Conservation (phyloP, 2,329 filamentous ascomycete species). For the Geosmithia putterillii region DNA sequence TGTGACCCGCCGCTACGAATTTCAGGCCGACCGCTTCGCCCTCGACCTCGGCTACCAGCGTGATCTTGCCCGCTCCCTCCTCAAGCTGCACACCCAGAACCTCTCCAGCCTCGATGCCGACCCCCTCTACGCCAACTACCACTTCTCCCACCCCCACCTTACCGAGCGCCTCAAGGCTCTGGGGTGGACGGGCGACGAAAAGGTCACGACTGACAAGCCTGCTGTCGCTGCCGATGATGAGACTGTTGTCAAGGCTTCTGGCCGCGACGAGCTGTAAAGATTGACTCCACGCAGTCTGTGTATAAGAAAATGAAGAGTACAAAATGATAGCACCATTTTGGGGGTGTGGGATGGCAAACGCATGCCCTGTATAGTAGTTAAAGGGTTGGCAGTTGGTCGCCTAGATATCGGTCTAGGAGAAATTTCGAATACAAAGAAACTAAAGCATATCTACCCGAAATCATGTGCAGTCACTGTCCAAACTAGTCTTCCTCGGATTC, state of each 20-base stretch:
- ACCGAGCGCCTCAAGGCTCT: constrained; percentile 86
- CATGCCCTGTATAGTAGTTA: neutral
- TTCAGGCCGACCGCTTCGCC: constrained; percentile 89
- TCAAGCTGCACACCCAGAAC: constrained; percentile 98
- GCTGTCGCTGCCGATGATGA: constrained; percentile 16
- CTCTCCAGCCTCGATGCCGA: constrained; percentile 98
- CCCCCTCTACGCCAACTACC: constrained; percentile 96
- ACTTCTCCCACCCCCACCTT: constrained; percentile 95
- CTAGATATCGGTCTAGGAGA: too few species aligned
- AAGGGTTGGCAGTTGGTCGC: neutral
- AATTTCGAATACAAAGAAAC: neutral
- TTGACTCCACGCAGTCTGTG: neutral
- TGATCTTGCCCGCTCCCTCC: constrained; percentile 75
- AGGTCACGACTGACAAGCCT: constrained; percentile 22
- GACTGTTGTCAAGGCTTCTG: constrained; percentile 53
- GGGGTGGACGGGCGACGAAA: constrained; percentile 61
- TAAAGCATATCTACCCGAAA: neutral
- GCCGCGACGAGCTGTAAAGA: constrained; percentile 59
- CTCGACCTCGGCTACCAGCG: constrained; percentile 69
- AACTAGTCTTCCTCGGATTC: constrained; percentile 5
- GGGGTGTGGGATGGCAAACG: neutral
- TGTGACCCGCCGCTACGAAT: constrained; percentile 87
- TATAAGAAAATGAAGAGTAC: too few species aligned
- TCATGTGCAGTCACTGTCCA: neutral
- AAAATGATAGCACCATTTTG: too few species aligned